Conservation (phyloP, 139 green algal species). For the Haematococcus lacustris region DNA sequence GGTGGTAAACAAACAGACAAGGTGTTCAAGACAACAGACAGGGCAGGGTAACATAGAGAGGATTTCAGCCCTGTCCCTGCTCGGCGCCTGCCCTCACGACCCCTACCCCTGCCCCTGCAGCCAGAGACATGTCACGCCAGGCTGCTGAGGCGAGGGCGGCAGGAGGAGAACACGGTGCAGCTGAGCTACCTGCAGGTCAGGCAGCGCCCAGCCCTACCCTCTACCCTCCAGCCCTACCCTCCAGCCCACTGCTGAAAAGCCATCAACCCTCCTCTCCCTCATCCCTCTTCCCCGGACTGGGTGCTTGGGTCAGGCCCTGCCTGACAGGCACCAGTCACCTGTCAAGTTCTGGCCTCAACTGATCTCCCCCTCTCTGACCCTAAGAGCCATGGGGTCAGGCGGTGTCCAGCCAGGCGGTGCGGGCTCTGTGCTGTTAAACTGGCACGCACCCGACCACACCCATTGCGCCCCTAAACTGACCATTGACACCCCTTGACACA, state of each 20-base stretch:
- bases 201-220: not conserved
- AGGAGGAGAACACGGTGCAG: slow-evolving; percentile 47
- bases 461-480: no score
- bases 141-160: slow-evolving; percentile 40
- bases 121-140: slow-evolving; percentile 73
- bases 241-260: not conserved
- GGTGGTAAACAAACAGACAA: not conserved
- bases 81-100: not conserved
- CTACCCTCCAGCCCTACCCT: not conserved
- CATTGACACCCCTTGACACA: no score
- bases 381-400: no score
- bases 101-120: not conserved
- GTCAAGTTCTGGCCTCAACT: not conserved
- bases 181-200: slow-evolving; percentile 72
- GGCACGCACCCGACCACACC: no score
- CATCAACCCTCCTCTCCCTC: no score
- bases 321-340: not conserved
- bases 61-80: not conserved
- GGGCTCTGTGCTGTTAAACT: no score
- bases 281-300: no score
- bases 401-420: no score
- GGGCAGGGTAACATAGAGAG: no score
- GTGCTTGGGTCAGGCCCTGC: no score
- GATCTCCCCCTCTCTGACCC: not conserved
- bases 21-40: no score